Base-by-base conservation (phyloP, 768 basidiomycete genomes). In the Pulveroboletus sp. region DNA sequence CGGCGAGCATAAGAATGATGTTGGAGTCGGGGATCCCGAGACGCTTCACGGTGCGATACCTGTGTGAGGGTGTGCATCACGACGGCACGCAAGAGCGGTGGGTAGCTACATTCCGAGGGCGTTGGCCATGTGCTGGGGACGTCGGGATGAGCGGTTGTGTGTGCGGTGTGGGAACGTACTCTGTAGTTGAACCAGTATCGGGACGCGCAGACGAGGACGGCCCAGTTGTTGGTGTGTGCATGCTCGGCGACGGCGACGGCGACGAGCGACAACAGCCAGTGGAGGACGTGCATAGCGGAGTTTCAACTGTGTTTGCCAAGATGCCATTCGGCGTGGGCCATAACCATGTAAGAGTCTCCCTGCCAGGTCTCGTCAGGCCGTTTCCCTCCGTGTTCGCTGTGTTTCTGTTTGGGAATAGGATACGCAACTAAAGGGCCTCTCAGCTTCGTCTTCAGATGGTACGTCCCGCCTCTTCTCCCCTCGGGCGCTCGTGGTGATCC, bases 181-280 rank as follows among this genome's bases (percentile, higher is more conserved):
- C 95, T 75, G 63, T 99, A 99, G 65, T 99, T 99, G 76, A 99
- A 99, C 94, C 94, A 97, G 65, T 94, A 95, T 49, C 94, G 67
- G 6, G 93, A 96, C 1, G 96, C 79, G 60, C 89, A 94, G 5
- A 98, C 94, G 30, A 98, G 74, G 6, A 99, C 94, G 2, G 96
- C 96, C 96, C 96, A 99, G 67, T 98, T 98, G 64, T 98, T 99
- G 6, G 95, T 96, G 64, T 96, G 93, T 6, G 72, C 64, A 6
- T 68, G 63, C 26, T 72, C 67, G 49, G 74, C 45, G 34, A 52
- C 51, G n/a, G 52, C 69, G 27, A 56, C 50, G 20, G 60, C 62
- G 62, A 60, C 66, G 57, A 63, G 50, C 69, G n/a, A n/a, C n/a
- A n/a, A n/a, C n/a, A n/a, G n/a, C n/a, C n/a, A n/a, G n/a, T n/a